Base-by-base conservation (phyloP, 805 yeast species). In the Zygosaccharomyces bisporus region DNA sequence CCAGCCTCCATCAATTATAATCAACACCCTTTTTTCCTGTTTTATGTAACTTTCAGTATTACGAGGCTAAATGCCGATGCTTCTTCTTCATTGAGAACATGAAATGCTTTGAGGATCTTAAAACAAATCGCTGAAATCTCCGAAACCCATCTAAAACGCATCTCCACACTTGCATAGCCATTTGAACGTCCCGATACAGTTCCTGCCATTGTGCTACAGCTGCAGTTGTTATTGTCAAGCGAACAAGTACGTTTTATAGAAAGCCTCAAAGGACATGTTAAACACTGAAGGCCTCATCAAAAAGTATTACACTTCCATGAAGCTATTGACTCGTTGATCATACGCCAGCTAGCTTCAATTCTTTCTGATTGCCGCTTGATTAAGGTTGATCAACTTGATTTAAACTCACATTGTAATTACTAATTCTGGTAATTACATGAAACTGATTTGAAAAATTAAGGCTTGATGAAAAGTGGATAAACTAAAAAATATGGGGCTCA, bases 351-450 rank as follows among this genome's bases (percentile, higher is more conserved):
- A 23, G 27, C 10, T 6, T 9, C 27, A 23, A 12, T 4, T 6
- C 4, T 23, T 6, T 3, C 10, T 23, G 27, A 23, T 12, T 23
- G 10, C 27, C 8, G 10, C 10, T 23, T 3, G 27, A 3, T 6
- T 23, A 27, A n/a, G n/a, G 4, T 27, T 12, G 16, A n/a, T 27
- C 31, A 27, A 27, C 16, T 27, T 7, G 23, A 2, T 16, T 19
- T 8, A 5, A 14, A 18, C n/a, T 18, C 7, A 27, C 53, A 47
- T 47, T 54, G 55, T 52, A 51, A 47, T 53, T 50, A 42, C 61
- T 57, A 18, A 36, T 46, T 47, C 30, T 12, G 53, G 61, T 32
- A 43, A 54, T 44, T 50, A 55, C 58, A 54, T 53, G 57, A 52
- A 53, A 55, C 50, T 18, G 25, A 24, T 7, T 16, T 27, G 31